These are phyloP conservation scores for Candida nitratophila DNA, from an alignment of 805 yeast species.

Conservation along the genomic window DNA sequence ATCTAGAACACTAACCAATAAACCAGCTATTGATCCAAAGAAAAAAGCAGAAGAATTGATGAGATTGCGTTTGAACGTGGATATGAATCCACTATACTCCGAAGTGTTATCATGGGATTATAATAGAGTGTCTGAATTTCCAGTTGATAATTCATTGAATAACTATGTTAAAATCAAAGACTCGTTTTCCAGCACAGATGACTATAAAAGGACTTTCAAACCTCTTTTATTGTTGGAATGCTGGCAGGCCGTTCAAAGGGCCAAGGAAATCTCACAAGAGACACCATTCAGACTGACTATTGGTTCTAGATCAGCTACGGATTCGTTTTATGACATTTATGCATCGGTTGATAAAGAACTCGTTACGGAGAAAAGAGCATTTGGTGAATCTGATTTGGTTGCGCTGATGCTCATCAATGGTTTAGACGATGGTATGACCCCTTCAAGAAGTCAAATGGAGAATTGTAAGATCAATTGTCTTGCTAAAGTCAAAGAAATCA, in stretches of 20 bases:
- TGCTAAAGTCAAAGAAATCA: constrained; percentile 74
- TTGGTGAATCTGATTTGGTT: constrained; percentile 68
- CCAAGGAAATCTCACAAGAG: constrained; percentile 54
- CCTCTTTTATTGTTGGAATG: constrained; percentile 85
- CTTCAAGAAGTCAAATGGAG: constrained; percentile 10
- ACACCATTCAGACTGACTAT: constrained; percentile 59
- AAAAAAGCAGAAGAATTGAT: constrained; percentile 66
- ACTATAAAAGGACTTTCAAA: constrained; percentile 62
- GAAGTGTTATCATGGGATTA: constrained; percentile 75
- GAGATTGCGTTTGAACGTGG: constrained; percentile 74
- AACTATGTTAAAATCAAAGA: constrained; percentile 44
- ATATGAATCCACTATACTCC: constrained; percentile 65
- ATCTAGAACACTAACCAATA: neutral
- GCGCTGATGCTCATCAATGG: constrained; percentile 51
- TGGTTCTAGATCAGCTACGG: constrained; percentile 78
- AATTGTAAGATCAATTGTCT: constrained; percentile 46
- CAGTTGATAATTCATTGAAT: constrained; percentile 35
- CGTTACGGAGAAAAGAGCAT: constrained; percentile 42
- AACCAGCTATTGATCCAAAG: constrained; percentile 29
- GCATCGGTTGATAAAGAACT: constrained; percentile 55
- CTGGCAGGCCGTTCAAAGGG: constrained; percentile 83
- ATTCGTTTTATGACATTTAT: constrained; percentile 82
- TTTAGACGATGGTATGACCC: constrained; percentile 18
- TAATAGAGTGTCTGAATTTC: constrained; percentile 46
- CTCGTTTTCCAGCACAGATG: constrained; percentile 48